A percentile compares a stretch with the other conserved stretches of the same genome.
These are phyloP conservation scores for Picochlorum costavermella DNA, from an alignment of 139 green algal genomes.

Conservation along the genomic window DNA sequence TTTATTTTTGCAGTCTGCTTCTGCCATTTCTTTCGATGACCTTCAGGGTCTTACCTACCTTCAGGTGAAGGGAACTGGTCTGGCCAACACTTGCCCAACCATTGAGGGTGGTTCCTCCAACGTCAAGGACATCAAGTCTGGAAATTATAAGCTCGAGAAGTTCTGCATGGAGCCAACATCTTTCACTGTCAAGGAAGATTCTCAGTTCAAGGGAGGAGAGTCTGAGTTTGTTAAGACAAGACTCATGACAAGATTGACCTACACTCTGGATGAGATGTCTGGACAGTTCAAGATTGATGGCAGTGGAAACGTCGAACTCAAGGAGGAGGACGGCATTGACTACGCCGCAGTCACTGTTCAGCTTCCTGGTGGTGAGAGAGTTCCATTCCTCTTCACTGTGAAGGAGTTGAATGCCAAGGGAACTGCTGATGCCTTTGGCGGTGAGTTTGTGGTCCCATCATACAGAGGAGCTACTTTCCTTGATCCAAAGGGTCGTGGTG, in stretches of 20 bases:
- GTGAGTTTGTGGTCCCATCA: slow-evolving; percentile 94
- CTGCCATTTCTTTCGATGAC: slow-evolving; percentile 90
- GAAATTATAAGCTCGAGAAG: slow-evolving; percentile 88
- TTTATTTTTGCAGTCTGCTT: slow-evolving; percentile 34
- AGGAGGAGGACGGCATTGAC: slow-evolving; percentile 97
- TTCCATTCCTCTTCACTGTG: slow-evolving; percentile 99
- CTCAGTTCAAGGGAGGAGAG: slow-evolving; percentile 70
- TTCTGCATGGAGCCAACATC: slow-evolving; percentile 98
- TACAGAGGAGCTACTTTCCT: slow-evolving; percentile 98
- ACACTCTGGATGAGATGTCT: slow-evolving; percentile 93
- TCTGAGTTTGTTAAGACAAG: slow-evolving; percentile 94
- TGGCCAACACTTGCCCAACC: slow-evolving; percentile 98
- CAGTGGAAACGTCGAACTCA: slow-evolving; percentile 78
- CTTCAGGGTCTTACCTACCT: slow-evolving; percentile 94
- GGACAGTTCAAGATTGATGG: slow-evolving; percentile 78
- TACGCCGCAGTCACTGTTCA: slow-evolving; percentile 96
- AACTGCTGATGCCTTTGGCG: slow-evolving; percentile 74
- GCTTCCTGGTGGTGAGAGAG: slow-evolving; percentile 94
- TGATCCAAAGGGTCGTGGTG: slow-evolving; percentile 98
- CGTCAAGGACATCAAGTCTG: slow-evolving; percentile 76
- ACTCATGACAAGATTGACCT: slow-evolving; percentile 98
- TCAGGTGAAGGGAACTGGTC: slow-evolving; percentile 95
- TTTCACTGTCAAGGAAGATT: slow-evolving; percentile 88
- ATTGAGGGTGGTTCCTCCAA: slow-evolving; percentile 65
- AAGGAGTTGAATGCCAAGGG: slow-evolving; percentile 91